Evolutionary conservation across 106 monocot species (phyloP), one percentile per base, ranked within the genome.

Genomic region (Allium sativum): DNA sequence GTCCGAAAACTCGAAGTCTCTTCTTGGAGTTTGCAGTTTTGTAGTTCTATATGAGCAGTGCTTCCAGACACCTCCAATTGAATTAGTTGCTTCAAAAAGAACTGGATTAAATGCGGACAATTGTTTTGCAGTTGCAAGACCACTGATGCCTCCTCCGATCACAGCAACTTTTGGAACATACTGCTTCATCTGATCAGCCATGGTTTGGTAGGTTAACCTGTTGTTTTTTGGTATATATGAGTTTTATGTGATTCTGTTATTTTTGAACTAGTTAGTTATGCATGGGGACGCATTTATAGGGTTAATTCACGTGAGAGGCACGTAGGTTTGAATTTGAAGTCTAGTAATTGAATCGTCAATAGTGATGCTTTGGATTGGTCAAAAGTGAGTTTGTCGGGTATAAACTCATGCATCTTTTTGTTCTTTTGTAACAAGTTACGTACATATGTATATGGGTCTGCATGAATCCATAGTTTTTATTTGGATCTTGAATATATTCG

Each of bases 1-100:
- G 77, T 95, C 94, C 13, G 94, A 95, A 84, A 95, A 95, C 79
- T 95, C 90, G 62, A 90, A 95, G 72, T 84, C 86, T 10, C 72
- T 65, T 40, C 94, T 59, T 7, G 94, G 90, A 1, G 90, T 95
- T 73, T 95, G 94, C 18, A 90, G 72, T 72, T 74, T 70, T 18
- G 94, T 95, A 18, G 86, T 77, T 9, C 76, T 74, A 73, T 68
- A 90, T 17, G 83, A 61, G 61, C 94, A 94, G 81, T 89, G 80
- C 75, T 57, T 72, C 94, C 94, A 90, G 42, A 95, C 94, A 4
- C 94, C 90, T 2, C 94, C 94, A 8, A 95, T 77, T 8, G 77
- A 81, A 7, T 18, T 73, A 15, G 84, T 75, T 44, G 94, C 90
- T 81, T 95, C 94, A 64, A 90, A 95, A 7, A 95, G 68, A 72